These are phyloP conservation scores for Flagelloscypha sp. DNA, from an alignment of 768 basidiomycete species.

Conservation along the genomic window DNA sequence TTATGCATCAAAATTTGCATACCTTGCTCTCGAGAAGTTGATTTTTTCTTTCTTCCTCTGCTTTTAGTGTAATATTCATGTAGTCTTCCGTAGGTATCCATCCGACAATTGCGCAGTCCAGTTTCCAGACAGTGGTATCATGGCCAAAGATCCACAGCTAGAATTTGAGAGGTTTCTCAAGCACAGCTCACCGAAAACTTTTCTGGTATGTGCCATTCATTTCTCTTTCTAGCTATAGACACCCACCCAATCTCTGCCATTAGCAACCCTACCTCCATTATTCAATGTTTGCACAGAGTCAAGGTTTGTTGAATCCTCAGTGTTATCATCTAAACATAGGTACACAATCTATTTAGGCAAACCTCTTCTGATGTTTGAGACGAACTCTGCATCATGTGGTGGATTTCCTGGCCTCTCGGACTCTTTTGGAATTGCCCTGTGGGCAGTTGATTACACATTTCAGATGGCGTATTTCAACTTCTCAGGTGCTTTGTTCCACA, in stretches of 20 bases:
- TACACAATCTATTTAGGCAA: too few species aligned
- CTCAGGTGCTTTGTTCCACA: slow-evolving; percentile 41
- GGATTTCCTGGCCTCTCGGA: slow-evolving; percentile 59
- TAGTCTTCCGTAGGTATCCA: too few species aligned
- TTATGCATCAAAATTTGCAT: too few species aligned
- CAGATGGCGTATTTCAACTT: slow-evolving; percentile 51
- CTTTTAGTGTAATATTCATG: too few species aligned
- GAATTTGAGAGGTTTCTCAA: slow-evolving; percentile 36
- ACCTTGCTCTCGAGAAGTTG: slow-evolving; percentile 34
- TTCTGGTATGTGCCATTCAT: too few species aligned
- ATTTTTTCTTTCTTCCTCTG: too few species aligned
- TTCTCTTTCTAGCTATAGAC: too few species aligned
- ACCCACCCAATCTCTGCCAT: too few species aligned
- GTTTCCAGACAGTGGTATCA: slow-evolving; percentile 13
- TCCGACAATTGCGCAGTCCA: slow-evolving; percentile 53
- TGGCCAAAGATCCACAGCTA: slow-evolving; percentile 23
- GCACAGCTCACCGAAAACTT: slow-evolving; percentile 28
- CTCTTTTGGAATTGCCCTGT: slow-evolving; percentile 54
- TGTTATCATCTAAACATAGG: too few species aligned
- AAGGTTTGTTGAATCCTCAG: too few species aligned
- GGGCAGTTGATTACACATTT: slow-evolving; percentile 54
- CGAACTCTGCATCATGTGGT: slow-evolving; percentile 63
- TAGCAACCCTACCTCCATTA: slow-evolving; percentile 30
- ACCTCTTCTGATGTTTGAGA: slow-evolving; percentile 60
- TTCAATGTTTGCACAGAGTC: slow-evolving; percentile 22